Evolutionary conservation across 106 monocot genomes (phyloP), one percentile per base, ranked within the genome.

Genomic region (Apostasia shenzhenica): DNA sequence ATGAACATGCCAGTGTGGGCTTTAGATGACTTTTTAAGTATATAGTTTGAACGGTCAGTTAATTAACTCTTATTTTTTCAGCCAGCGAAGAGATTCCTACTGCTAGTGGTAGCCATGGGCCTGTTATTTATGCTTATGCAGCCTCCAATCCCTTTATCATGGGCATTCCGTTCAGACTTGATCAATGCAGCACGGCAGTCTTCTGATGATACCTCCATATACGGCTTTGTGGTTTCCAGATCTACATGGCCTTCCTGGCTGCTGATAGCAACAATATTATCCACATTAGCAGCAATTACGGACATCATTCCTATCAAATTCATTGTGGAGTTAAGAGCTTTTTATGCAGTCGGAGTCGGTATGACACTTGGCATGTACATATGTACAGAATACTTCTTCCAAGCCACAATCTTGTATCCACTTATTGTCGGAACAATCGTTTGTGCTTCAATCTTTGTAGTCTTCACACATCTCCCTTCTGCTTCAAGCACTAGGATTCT

Each of bases 161-260:
- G 87, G 92, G 86, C 89, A 57, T 93, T 84, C 67, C 60, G 71
- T 2, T 99, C 97, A 8, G 83, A 89, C 3, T 70, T 99, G 53
- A 99, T 99, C 69, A 87, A 55, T 73, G 78, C 92, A 62, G 92
- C 97, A 49, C 90, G 85, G 66, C 82, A 85, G 62, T 82, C 89
- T 59, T 76, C 79, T 67, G 97, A 99, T 78, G 97, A 93, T 56
- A 70, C 78, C 14, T 90, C 97, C 4, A 99, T 99, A 65, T 99
- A 99, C 61, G 97, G 97, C 2, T 81, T 89, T 76, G 70, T 83
- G 5, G 81, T 75, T 69, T 81, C 83, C 41, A 87, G 75, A 50
- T 93, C 97, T 70, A 73, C 89, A 68, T 99, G 97, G 97, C 97
- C 93, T 69, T 87, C 92, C 48, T 93, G 97, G 97, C 67, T 99